Conservation (phyloP, 2,329 filamentous ascomycete species). For the Aspergillus ochraceoroseus region DNA sequence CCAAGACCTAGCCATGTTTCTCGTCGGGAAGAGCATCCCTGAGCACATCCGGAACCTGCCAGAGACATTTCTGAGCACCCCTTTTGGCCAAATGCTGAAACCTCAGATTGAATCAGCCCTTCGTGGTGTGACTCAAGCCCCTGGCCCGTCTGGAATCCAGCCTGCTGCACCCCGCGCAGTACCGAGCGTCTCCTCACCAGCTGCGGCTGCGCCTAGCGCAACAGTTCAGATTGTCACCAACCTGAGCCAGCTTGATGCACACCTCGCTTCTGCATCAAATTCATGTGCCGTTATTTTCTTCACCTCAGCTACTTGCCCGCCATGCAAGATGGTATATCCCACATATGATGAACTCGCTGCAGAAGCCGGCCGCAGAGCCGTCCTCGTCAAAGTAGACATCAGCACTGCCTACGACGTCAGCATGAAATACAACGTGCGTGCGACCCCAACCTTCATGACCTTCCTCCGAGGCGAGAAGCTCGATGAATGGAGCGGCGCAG, state of each 20-base stretch:
- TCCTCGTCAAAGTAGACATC: conserved; percentile 79
- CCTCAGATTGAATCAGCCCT: conserved; percentile 67
- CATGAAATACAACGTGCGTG: conserved; percentile 61
- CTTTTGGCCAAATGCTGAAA: conserved; percentile 81
- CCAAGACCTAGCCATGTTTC: conserved; percentile 84
- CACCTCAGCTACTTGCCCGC: conserved; percentile 78
- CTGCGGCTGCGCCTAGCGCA: conserved; percentile 25
- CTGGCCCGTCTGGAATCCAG: conserved; percentile 31
- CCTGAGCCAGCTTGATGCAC: conserved; percentile 55
- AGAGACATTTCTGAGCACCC: conserved; percentile 75
- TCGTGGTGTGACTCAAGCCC: conserved; percentile 58
- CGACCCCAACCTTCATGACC: conserved; percentile 85
- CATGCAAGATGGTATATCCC: conserved; percentile 79
- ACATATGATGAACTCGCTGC: conserved; percentile 73
- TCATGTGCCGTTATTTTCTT: conserved; percentile 85
- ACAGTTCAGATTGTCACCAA: conserved; percentile 59
- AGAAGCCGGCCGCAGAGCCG: conserved; percentile 62
- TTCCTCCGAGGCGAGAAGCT: conserved; percentile 71
- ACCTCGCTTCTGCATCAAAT: conserved; percentile 56
- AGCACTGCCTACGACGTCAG: conserved; percentile 61
- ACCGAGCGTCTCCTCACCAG: conserved; percentile 16
- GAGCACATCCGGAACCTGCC: conserved; percentile 81
- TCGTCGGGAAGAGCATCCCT: conserved; percentile 83
- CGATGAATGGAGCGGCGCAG: conserved; percentile 75
- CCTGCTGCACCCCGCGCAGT: conserved; percentile 18